Percentiles rank a stretch among this genome's conserved stretches.
These are phyloP conservation scores for Pestalotiopsis sp. DNA, from an alignment of 2,329 filamentous ascomycete species.

Conservation along the genomic window DNA sequence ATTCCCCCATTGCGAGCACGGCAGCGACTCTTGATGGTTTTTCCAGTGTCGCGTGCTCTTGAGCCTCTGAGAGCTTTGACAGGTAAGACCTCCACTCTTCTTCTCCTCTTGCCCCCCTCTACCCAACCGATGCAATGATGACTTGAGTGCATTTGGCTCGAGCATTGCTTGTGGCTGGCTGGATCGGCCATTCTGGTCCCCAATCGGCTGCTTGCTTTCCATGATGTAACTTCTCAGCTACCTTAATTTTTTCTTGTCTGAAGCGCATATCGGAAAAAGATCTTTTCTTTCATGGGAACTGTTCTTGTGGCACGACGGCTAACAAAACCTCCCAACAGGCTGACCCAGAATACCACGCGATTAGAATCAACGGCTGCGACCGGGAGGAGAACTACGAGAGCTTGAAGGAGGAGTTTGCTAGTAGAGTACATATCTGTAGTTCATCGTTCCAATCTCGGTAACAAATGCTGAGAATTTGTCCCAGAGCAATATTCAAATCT, in stretches of 20 bases:
- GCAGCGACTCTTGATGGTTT: neutral
- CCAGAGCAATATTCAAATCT: slow-evolving; percentile 84
- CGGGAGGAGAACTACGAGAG: slow-evolving; percentile 84
- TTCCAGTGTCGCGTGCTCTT: slow-evolving; percentile 10
- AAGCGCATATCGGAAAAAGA: slow-evolving; percentile 43
- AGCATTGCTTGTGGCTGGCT: slow-evolving; percentile 74
- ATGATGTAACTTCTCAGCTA: slow-evolving; percentile 99
- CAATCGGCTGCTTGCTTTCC: slow-evolving; percentile 68
- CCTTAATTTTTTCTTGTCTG: slow-evolving; percentile 86
- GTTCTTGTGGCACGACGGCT: slow-evolving; percentile 18
- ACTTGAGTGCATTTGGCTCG: slow-evolving; percentile 99
- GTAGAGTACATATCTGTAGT: slow-evolving; percentile 67
- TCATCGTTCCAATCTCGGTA: slow-evolving; percentile 29
- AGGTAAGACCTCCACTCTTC: slow-evolving; percentile 38
- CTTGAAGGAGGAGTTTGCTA: slow-evolving; percentile 79
- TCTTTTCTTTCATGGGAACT: slow-evolving; percentile 7
- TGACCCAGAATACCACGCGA: slow-evolving; percentile 19
- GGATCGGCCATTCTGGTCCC: slow-evolving; percentile 76
- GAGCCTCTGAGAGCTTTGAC: slow-evolving; percentile 24
- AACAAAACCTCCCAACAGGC: slow-evolving; percentile 22
- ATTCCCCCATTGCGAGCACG: slow-evolving; percentile 28
- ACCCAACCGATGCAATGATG: slow-evolving; percentile 67
- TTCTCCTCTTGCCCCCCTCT: neutral
- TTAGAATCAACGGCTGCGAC: slow-evolving; percentile 93
- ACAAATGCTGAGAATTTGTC: slow-evolving; percentile 53